Evolutionary conservation across 2,329 filamentous ascomycete species (phyloP).

Genomic region (Diplocarpon mali): DNA sequence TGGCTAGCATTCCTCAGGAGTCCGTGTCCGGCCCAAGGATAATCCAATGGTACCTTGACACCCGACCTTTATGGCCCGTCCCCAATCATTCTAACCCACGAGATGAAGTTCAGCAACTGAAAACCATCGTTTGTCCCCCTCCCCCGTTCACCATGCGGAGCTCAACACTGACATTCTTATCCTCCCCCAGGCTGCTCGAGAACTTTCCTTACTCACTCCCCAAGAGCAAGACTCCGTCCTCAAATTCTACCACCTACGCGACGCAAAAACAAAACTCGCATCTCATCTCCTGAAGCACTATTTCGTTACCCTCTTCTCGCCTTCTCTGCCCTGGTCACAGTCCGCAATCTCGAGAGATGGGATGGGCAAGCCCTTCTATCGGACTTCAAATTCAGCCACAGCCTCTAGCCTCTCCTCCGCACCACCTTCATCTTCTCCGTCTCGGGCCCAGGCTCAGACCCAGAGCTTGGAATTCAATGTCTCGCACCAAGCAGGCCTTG

Average conservation of each 20-base stretch:
- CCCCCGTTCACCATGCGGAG: not conserved
- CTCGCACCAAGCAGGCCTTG: slow-evolving; percentile 66
- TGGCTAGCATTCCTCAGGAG: too few relatives aligned
- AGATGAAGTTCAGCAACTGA: slow-evolving; percentile 29
- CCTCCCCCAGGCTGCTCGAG: slow-evolving; percentile 36
- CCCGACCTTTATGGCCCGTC: slow-evolving; percentile 42
- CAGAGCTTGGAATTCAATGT: slow-evolving; percentile 54
- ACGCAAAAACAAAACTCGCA: slow-evolving; percentile 63
- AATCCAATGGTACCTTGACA: slow-evolving; percentile 53
- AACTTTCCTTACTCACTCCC: slow-evolving; percentile 39
- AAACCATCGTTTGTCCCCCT: slow-evolving; percentile 12
- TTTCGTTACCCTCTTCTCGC: slow-evolving; percentile 45
- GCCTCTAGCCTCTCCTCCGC: too few relatives aligned
- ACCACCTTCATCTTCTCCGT: not conserved
- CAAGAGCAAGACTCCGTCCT: slow-evolving; percentile 47
- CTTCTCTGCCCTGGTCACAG: slow-evolving; percentile 47
- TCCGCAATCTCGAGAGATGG: slow-evolving; percentile 45
- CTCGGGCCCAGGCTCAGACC: not conserved
- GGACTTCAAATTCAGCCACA: not conserved
- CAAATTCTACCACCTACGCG: slow-evolving; percentile 53
- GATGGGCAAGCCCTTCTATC: slow-evolving; percentile 34
- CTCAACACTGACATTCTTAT: not conserved
- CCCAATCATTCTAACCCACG: slow-evolving; percentile 26
- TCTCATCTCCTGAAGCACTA: slow-evolving; percentile 66
- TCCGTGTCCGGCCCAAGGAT: slow-evolving; percentile 25